A percentile compares a stretch with the other conserved stretches of the same genome.
These are phyloP conservation scores for Magnusiomyces ingens DNA, from an alignment of 1,139 yeast genomes.

Conservation along the genomic window DNA sequence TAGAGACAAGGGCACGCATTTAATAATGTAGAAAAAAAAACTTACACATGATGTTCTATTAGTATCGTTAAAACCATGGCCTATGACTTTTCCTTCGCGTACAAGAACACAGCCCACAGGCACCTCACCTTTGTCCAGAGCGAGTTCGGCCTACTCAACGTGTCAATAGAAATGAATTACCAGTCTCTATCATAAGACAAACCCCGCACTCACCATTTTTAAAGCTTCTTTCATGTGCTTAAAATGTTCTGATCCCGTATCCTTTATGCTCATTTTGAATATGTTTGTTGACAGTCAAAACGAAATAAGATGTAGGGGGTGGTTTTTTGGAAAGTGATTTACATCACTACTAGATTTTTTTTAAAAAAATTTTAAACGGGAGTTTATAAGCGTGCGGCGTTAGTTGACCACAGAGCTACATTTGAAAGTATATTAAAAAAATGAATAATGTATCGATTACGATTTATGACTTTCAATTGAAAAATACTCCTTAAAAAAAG, in stretches of 20 bases:
- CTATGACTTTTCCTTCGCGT: slow-evolving; percentile 48
- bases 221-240: neutral
- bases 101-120: slow-evolving; percentile 71
- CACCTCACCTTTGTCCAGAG: slow-evolving; percentile 54
- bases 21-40: neutral
- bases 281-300: neutral
- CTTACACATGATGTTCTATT: slow-evolving; percentile 59
- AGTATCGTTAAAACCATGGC: slow-evolving; percentile 84
- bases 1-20: neutral
- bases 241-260: neutral
- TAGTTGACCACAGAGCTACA: no score
- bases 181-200: neutral
- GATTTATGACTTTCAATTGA: no score
- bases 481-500: no score
- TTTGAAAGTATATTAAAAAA: no score
- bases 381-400: no score
- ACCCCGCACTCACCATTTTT: neutral
- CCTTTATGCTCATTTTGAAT: neutral
- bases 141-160: slow-evolving; percentile 42
- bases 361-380: no score
- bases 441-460: no score
- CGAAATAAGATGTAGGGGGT: neutral
- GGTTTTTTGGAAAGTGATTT: neutral
- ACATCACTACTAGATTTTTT: no score
- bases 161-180: neutral